Evolutionary conservation across 164 flowering plant species (phyloP), one percentile per base, ranked within the genome.

Genomic region (Dillenia suffruticosa): DNA sequence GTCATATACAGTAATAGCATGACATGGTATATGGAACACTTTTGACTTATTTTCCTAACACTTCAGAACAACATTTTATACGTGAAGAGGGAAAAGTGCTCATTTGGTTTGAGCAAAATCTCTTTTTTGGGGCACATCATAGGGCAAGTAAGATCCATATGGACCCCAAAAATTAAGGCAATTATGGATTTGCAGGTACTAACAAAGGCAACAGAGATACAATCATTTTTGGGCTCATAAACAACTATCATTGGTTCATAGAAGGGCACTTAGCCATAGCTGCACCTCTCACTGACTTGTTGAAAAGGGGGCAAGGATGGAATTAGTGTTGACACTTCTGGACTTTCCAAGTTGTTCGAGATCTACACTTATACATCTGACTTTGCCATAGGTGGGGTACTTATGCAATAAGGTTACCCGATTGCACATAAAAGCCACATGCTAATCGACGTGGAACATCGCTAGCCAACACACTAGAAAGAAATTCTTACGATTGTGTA

Each of bases 201-300:
- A 1, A 65, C 56, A 13, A 57, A 57, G 16, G 64, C 48, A 1
- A 1, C 14, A 2, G 54, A 67, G 14, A 9, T 69, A 0, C n/a
- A 44, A 4, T 64, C 55, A 9, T 63, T 69, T 10, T 46, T 60
- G 3, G 65, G 13, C 44, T 65, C 1, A 54, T 46, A 0, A 70
- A 70, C 48, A 64, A 70, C 9, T 64, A 56, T 40, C 14, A 19
- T 26, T 10, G 19, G 1, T 67, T 61, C 53, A 64, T 59, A 3
- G 11, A 14, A 14, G 44, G 67, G 3, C 54, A 68, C 45, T 68
- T 59, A 0, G 2, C 15, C 1, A 51, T 1, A 7, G 61, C 19
- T 1, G 32, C 66, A 1, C 66, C 59, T 2, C 13, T 62, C 0
- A 57, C 49, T 0, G 63, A 65, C n/a, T n/a, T 61, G 1, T 14